Conservation (phyloP, 495 filamentous ascomycete species). For the Penicillium cosmopolitanum region DNA sequence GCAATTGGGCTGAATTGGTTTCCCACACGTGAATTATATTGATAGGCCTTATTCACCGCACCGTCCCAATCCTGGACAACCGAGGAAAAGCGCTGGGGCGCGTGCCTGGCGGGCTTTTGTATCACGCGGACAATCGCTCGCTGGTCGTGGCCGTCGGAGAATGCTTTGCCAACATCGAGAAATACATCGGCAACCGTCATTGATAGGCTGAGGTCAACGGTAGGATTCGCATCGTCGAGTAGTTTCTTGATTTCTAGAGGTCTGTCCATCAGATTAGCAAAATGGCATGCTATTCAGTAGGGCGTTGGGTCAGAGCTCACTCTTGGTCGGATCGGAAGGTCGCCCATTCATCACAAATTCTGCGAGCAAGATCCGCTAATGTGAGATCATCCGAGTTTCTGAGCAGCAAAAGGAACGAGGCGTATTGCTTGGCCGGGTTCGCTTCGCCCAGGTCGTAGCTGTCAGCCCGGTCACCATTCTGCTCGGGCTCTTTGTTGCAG, state of each 20-base stretch:
- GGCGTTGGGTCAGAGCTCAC: slow-evolving; percentile 27
- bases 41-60: slow-evolving; percentile 10
- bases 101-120: slow-evolving; percentile 27
- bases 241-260: slow-evolving; percentile 44
- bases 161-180: slow-evolving; percentile 41
- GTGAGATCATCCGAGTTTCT: slow-evolving; percentile 36
- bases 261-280: slow-evolving; percentile 15
- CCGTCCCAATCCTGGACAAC: slow-evolving; percentile 41
- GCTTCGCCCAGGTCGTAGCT: slow-evolving; percentile 9
- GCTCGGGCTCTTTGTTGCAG: slow-evolving; percentile 11
- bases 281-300: neutral
- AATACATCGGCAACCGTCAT: slow-evolving; percentile 45
- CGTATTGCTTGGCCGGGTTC: slow-evolving; percentile 21
- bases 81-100: slow-evolving; percentile 35
- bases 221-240: slow-evolving; percentile 38
- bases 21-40: neutral
- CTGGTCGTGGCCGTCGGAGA: slow-evolving; percentile 41
- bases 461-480: neutral
- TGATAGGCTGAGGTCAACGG: slow-evolving; percentile 36
- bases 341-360: slow-evolving; percentile 43
- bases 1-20: slow-evolving; percentile 7
- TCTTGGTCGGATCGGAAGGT: slow-evolving; percentile 35
- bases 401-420: slow-evolving; percentile 36
- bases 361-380: slow-evolving; percentile 33
- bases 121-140: slow-evolving; percentile 38